These are phyloP conservation scores for Mycena metata DNA, from an alignment of 768 basidiomycete genomes.

Conservation along the genomic window DNA sequence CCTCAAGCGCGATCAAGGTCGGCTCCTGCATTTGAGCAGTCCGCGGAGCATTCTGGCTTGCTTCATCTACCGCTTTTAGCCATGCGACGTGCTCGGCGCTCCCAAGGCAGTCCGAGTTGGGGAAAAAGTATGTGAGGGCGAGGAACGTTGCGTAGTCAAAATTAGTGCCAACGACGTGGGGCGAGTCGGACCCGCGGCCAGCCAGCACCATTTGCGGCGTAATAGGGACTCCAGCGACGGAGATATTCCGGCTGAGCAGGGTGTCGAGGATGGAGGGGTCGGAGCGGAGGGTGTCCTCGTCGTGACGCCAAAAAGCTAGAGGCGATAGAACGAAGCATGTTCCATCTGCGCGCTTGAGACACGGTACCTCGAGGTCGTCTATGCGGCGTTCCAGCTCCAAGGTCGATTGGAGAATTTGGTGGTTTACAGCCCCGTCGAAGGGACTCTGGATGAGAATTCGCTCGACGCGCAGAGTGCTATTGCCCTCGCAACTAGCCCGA, in stretches of 20 bases:
- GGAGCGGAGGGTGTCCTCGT: constrained; percentile 63
- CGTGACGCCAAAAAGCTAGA: constrained; percentile 79
- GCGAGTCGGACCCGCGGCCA: constrained; percentile 70
- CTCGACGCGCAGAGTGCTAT: constrained; percentile 81
- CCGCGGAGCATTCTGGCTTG: constrained; percentile 51
- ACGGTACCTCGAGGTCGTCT: constrained; percentile 60
- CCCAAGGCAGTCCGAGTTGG: constrained; percentile 77
- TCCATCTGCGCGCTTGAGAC: constrained; percentile 65
- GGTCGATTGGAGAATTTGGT: constrained; percentile 72
- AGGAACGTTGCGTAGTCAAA: constrained; percentile 79
- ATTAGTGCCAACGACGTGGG: constrained; percentile 58
- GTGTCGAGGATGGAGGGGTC: constrained; percentile 73
- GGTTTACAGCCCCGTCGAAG: constrained; percentile 68
- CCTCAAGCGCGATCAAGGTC: constrained; percentile 63
- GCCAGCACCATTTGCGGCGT: constrained; percentile 85
- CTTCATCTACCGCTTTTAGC: constrained; percentile 65
- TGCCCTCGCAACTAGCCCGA: constrained; percentile 73
- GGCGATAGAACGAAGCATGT: constrained; percentile 82
- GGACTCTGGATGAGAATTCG: constrained; percentile 78
- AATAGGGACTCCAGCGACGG: constrained; percentile 74
- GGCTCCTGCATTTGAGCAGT: constrained; percentile 52
- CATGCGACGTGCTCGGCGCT: constrained; percentile 74
- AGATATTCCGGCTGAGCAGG: constrained; percentile 65
- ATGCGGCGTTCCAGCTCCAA: constrained; percentile 75
- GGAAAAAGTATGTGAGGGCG: constrained; percentile 87